Base-by-base conservation (phyloP, 805 yeast genomes). In the Lipomyces spencermartinsiae region DNA sequence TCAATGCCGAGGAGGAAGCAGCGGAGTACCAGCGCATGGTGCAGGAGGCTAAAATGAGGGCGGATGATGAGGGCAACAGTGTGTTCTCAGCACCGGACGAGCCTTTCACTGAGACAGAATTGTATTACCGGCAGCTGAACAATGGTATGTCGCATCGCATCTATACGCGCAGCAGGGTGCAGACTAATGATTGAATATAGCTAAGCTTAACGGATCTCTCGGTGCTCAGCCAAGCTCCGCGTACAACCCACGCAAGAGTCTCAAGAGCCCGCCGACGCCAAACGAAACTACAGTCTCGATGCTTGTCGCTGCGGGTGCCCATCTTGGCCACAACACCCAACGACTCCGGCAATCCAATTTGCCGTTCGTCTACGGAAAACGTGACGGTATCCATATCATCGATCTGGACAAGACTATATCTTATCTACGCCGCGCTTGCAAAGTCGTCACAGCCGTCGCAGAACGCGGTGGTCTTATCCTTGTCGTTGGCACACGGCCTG, bases 241-340 rank as follows among this genome's bases (percentile, higher is more conserved):
- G 4, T 68, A 68, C 62, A 56, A 61, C 1, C 71, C 71, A 2
- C 57, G 59, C 8, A 58, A 62, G 3, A 34, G 34, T 19, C 51
- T 65, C 39, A 29, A 10, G 19, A 54, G 56, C 39, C 63, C 64
- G 14, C 67, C 69, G 29, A 43, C 29, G 12, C 43, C 66, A 7
- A 29, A 49, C 29, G 86, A 90, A 65, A 77, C 91, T 12, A 84
- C 94, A 1, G 82, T 93, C 49, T 82, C 92, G 37, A 87, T 87
- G 66, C 83, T 95, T 63, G 78, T 94, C 78, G 94, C 97, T 2
- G 92, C 98, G 0, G 98, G 97, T 62, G 94, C 94, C 58, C 99
- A 95, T 78, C 82, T 95, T 73, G 99, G 99, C 35, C 98, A 94
- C 74, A 85, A 97, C n/a, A 31, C 60, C 29, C 62, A 55, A 29